These are phyloP conservation scores for Botrytis fabae DNA, from an alignment of 2,329 filamentous ascomycete species.

Conservation along the genomic window DNA sequence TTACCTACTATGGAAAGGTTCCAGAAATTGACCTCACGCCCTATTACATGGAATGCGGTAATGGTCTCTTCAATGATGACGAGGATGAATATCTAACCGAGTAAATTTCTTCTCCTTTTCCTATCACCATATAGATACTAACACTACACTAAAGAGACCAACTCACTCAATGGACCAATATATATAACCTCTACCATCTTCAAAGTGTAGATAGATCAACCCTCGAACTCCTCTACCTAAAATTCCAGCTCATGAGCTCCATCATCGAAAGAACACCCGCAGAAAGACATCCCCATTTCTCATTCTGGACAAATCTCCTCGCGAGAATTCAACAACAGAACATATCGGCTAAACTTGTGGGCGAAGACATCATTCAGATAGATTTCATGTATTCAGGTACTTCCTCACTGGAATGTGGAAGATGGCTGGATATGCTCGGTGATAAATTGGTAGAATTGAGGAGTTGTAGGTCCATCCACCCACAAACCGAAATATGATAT, in stretches of 20 bases:
- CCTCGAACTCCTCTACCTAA: neutral
- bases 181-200: neutral
- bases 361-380: constrained; percentile 18
- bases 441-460: neutral
- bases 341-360: neutral
- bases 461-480: neutral
- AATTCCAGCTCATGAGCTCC: neutral
- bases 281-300: neutral
- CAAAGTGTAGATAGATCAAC: neutral
- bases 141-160: neutral
- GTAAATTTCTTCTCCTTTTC: neutral
- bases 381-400: constrained; percentile 27
- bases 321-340: neutral
- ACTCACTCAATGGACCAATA: neutral
- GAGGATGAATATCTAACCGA: neutral
- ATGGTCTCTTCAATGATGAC: neutral
- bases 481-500: neutral
- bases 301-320: neutral
- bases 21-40: neutral
- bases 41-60: neutral
- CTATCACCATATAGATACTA: neutral
- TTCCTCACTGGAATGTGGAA: constrained; percentile 25
- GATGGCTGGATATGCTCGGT: neutral
- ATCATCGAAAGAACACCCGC: neutral
- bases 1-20: neutral